A percentile compares a stretch with the other conserved stretches of the same genome.
Conservation (phyloP, 345 rosid genomes). For the Stellera chamaejasme region DNA sequence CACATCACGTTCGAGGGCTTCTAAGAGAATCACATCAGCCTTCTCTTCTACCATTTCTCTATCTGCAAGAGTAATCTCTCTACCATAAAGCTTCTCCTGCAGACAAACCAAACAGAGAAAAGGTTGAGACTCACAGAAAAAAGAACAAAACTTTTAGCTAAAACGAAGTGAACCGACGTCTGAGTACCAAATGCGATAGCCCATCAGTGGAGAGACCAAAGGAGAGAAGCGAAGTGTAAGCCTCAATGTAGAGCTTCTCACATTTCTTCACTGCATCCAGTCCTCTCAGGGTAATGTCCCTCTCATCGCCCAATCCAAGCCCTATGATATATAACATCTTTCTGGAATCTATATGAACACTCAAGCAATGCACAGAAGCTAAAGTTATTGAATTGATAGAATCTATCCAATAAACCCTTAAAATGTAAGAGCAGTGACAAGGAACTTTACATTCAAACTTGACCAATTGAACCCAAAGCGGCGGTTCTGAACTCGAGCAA, state of each 20-base stretch:
- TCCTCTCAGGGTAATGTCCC: slow-evolving; percentile 74
- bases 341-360: neutral
- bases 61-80: slow-evolving; percentile 55
- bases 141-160: neutral
- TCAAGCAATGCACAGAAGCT: too few species aligned
- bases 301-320: slow-evolving; percentile 81
- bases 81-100: slow-evolving; percentile 74
- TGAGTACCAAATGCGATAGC: slow-evolving; percentile 50
- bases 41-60: slow-evolving; percentile 94
- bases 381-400: too few species aligned
- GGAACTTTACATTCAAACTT: too few species aligned
- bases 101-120: neutral
- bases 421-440: too few species aligned
- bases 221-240: slow-evolving; percentile 89
- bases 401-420: too few species aligned
- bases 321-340: slow-evolving; percentile 78
- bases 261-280: slow-evolving; percentile 70
- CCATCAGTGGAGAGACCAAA: slow-evolving; percentile 77
- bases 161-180: neutral
- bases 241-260: slow-evolving; percentile 80
- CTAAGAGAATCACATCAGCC: slow-evolving; percentile 49
- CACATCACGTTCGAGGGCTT: slow-evolving; percentile 41
- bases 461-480: too few species aligned
- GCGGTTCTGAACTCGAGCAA: too few species aligned
- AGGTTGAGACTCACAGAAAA: neutral